Conservation (phyloP, 2,329 filamentous ascomycete genomes). For the Bipolaris cookei region DNA sequence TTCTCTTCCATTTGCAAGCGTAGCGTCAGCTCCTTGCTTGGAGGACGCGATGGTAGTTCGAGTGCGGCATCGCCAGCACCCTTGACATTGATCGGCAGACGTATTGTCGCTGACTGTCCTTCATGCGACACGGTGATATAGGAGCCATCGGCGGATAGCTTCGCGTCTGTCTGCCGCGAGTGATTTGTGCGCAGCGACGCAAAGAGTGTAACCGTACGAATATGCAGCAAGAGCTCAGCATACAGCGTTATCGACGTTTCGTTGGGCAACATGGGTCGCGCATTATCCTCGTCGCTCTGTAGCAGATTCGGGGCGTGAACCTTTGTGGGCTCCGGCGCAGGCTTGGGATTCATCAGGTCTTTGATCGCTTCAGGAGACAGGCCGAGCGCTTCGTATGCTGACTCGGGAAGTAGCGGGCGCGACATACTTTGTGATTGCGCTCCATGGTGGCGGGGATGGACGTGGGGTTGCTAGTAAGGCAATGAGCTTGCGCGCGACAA, state of each 20-base stretch:
- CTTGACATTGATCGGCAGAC: constrained; percentile 55
- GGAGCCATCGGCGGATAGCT: constrained; percentile 53
- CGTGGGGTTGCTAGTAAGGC: constrained; percentile 13
- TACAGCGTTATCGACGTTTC: constrained; percentile 55
- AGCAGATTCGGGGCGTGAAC: constrained; percentile 42
- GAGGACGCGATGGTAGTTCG: constrained; percentile 55
- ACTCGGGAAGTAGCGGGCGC: constrained; percentile 42
- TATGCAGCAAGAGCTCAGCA: constrained; percentile 66
- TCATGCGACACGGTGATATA: constrained; percentile 56
- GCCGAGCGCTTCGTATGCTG: constrained; percentile 46
- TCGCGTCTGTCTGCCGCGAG: constrained; percentile 52
- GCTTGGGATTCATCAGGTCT: constrained; percentile 43
- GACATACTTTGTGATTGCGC: constrained; percentile 39
- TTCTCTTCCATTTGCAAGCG: constrained; percentile 60
- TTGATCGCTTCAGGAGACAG: constrained; percentile 40
- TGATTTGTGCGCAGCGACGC: constrained; percentile 57
- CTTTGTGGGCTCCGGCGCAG: constrained; percentile 24
- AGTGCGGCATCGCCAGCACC: constrained; percentile 55
- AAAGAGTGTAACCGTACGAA: constrained; percentile 65
- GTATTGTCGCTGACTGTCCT: constrained; percentile 52
- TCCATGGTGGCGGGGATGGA: constrained; percentile 34
- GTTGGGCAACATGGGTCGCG: constrained; percentile 35
- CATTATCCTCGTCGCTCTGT: constrained; percentile 33
- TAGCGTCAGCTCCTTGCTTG: constrained; percentile 60
- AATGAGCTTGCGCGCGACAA: constrained; percentile 12